phyloP scores from a whole-genome alignment of 345 rosid genomes.

The Boechera divaricarpa region DNA sequence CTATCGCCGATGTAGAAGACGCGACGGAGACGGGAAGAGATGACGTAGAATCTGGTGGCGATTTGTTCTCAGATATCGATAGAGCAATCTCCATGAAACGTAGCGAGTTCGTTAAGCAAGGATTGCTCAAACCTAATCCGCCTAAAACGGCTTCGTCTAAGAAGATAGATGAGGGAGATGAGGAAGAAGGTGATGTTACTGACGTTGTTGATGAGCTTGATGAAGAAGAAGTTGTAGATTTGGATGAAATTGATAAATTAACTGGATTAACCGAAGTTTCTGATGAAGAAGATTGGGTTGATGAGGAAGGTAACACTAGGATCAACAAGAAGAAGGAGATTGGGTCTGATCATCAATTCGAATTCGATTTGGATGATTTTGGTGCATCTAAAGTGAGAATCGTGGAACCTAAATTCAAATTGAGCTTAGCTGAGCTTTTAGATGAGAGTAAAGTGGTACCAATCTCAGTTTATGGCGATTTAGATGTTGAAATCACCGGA shows the following conservation, averaged over 20 bases:
- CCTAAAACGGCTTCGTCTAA: conserved; percentile 38
- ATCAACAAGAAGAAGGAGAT: conserved; percentile 43
- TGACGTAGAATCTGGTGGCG: conserved; percentile 54
- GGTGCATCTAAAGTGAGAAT: conserved; percentile 61
- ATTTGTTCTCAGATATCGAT: conserved; percentile 83
- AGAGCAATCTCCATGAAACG: conserved; percentile 82
- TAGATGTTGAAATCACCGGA: conserved; percentile 86
- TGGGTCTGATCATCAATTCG: conserved; percentile 61
- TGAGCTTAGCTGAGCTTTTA: conserved; percentile 88
- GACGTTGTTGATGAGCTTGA: conserved; percentile 62
- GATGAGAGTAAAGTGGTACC: conserved; percentile 95
- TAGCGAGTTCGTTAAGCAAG: conserved; percentile 77
- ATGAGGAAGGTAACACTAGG: conserved; percentile 46
- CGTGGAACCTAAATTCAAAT: conserved; percentile 76
- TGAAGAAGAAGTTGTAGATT: conserved; percentile 77
- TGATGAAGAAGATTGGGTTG: conserved; percentile 54
- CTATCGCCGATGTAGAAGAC: conserved; percentile 84
- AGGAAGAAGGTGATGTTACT: conserved; percentile 38
- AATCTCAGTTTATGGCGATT: conserved; percentile 78
- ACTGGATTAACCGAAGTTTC: conserved; percentile 59
- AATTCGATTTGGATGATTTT: conserved; percentile 75
- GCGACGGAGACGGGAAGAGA: conserved; percentile 35
- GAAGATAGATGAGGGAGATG: conserved; percentile 39
- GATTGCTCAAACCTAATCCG: conserved; percentile 56
- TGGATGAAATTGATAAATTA: conserved; percentile 79